Percentiles rank a stretch among this genome's conserved stretches.
Evolutionary conservation across 2,329 filamentous ascomycete genomes (phyloP).

Genomic region (Penicillium aurantiogriseum): DNA sequence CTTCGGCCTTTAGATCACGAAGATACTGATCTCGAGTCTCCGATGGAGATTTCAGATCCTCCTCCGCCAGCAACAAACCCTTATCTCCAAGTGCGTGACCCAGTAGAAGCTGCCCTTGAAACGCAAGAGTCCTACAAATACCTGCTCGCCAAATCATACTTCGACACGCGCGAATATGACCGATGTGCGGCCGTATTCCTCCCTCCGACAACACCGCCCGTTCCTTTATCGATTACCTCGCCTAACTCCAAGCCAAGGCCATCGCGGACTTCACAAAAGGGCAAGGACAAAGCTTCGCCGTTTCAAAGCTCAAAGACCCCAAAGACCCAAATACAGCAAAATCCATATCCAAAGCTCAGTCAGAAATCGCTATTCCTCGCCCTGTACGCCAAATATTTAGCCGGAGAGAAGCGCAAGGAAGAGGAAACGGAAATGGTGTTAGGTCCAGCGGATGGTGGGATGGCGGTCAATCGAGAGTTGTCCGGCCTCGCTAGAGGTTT

Average conservation of each 20-base stretch:
- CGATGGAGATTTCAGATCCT: slow-evolving; percentile 55
- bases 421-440: slow-evolving; percentile 98
- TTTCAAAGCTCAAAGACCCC: slow-evolving; percentile 40
- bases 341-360: slow-evolving; percentile 60
- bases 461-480: slow-evolving; percentile 81
- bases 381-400: slow-evolving; percentile 87
- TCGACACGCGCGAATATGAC: slow-evolving; percentile 93
- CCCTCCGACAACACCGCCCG: slow-evolving; percentile 72
- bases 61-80: slow-evolving; percentile 52
- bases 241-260: slow-evolving; percentile 41
- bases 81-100: slow-evolving; percentile 59
- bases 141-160: slow-evolving; percentile 87
- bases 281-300: slow-evolving; percentile 59
- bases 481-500: slow-evolving; percentile 71
- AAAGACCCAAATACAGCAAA: slow-evolving; percentile 35
- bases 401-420: slow-evolving; percentile 92
- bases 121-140: slow-evolving; percentile 77
- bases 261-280: slow-evolving; percentile 49
- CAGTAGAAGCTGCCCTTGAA: slow-evolving; percentile 72
- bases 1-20: slow-evolving; percentile 61
- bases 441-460: slow-evolving; percentile 84
- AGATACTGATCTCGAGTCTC: slow-evolving; percentile 59
- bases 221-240: slow-evolving; percentile 51
- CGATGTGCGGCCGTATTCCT: slow-evolving; percentile 87
- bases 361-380: slow-evolving; percentile 91